A percentile compares a stretch with the other conserved stretches of the same genome.
phyloP scores from a whole-genome alignment of 257 asterid genomes.

The Hygrophila difformis region DNA sequence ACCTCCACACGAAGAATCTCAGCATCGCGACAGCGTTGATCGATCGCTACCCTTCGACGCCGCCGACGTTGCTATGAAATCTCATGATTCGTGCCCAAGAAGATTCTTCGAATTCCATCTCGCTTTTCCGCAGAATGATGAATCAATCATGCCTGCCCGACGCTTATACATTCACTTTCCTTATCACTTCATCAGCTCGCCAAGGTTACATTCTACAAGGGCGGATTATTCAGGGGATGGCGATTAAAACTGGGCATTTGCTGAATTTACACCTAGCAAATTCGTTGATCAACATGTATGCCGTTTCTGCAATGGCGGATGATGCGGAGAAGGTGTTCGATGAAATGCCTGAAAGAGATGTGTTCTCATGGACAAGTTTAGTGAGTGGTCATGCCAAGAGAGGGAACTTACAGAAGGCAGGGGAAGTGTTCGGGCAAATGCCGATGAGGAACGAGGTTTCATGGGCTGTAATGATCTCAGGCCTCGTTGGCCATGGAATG shows the following conservation, averaged over 20 bases:
- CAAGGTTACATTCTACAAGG: constrained; percentile 36
- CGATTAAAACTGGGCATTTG: constrained; percentile 30
- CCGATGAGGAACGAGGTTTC: constrained; percentile 66
- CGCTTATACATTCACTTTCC: constrained; percentile 52
- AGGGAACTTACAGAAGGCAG: constrained; percentile 43
- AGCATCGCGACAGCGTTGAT: constrained; percentile 35
- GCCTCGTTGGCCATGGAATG: constrained; percentile 42
- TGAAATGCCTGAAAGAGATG: constrained; percentile 54
- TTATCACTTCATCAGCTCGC: constrained; percentile 56
- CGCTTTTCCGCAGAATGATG: constrained; percentile 42
- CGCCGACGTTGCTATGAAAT: constrained; percentile 64
- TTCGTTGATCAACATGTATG: constrained; percentile 49
- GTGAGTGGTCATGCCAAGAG: constrained; percentile 47
- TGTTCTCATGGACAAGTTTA: constrained; percentile 71
- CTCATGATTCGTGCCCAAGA: constrained; percentile 49
- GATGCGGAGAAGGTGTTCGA: constrained; percentile 47
- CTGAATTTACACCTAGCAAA: constrained; percentile 45
- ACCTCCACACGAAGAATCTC: constrained; percentile 37
- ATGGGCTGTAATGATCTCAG: constrained; percentile 71
- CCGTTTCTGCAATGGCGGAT: constrained; percentile 19
- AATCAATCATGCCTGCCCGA: constrained; percentile 36
- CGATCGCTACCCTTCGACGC: constrained; percentile 32
- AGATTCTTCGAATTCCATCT: constrained; percentile 34
- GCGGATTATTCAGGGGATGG: constrained; percentile 44
- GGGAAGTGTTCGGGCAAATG: constrained; percentile 37